Evolutionary conservation across 305 asterid genomes (phyloP).

Genomic region (Solanum hybrid): DNA sequence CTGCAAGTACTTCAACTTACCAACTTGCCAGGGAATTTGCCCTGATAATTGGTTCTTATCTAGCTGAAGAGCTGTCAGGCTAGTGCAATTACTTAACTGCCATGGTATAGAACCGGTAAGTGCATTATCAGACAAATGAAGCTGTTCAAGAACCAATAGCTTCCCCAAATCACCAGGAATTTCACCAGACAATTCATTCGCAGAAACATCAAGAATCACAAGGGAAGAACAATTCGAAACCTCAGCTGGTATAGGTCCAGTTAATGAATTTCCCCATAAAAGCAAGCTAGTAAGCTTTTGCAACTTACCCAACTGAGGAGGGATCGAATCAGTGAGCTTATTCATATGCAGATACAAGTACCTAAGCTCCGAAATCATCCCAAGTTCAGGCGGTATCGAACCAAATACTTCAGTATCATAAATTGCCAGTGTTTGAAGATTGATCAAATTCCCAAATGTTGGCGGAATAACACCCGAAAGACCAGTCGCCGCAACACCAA

Average conservation of each 20-base stretch:
- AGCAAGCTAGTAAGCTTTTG: slow-evolving; percentile 75
- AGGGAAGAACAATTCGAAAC: slow-evolving; percentile 60
- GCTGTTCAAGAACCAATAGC: slow-evolving; percentile 60
- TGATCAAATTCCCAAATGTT: slow-evolving; percentile 62
- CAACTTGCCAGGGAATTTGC: slow-evolving; percentile 53
- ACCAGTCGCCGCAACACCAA: slow-evolving; percentile 82
- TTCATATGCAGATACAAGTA: slow-evolving; percentile 78
- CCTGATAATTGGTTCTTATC: slow-evolving; percentile 83
- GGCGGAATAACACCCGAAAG: slow-evolving; percentile 71
- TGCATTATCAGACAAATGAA: slow-evolving; percentile 76
- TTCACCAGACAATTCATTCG: slow-evolving; percentile 58
- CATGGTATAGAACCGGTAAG: slow-evolving; percentile 60
- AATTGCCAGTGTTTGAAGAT: slow-evolving; percentile 57
- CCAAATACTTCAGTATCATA: slow-evolving; percentile 79
- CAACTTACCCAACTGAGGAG: slow-evolving; percentile 56
- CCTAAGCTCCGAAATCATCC: slow-evolving; percentile 52
- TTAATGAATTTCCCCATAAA: slow-evolving; percentile 70
- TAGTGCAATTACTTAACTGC: slow-evolving; percentile 65
- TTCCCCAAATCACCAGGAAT: slow-evolving; percentile 68
- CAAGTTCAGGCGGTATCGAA: slow-evolving; percentile 64
- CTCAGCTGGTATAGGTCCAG: slow-evolving; percentile 56
- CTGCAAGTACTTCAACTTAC: slow-evolving; percentile 65
- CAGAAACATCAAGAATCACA: slow-evolving; percentile 78
- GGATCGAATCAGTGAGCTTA: slow-evolving; percentile 65
- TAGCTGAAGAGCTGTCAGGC: slow-evolving; percentile 72